phyloP scores from a whole-genome alignment of 495 filamentous ascomycete genomes.

The Emericellopsis terricola region DNA sequence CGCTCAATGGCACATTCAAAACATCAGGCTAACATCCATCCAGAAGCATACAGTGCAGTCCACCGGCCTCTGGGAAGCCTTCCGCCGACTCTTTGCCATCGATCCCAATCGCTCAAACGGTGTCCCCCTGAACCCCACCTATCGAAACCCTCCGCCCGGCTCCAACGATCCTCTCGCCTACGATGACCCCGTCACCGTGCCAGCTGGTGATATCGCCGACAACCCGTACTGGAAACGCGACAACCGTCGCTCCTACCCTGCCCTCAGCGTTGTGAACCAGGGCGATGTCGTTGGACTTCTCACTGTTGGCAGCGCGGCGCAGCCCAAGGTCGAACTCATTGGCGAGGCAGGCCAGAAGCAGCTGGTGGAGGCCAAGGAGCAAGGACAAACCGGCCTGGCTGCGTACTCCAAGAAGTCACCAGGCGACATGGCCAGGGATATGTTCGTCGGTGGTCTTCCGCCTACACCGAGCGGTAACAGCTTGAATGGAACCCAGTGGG shows the following conservation, averaged over 20 bases:
- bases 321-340: slow-evolving; percentile 64
- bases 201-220: slow-evolving; percentile 89
- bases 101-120: slow-evolving; percentile 84
- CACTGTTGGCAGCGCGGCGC: slow-evolving; percentile 64
- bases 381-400: slow-evolving; percentile 53
- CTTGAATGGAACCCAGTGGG: slow-evolving; percentile 22
- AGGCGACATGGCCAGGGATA: slow-evolving; percentile 36
- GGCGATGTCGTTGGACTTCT: slow-evolving; percentile 73
- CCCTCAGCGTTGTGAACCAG: slow-evolving; percentile 61
- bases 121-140: slow-evolving; percentile 82
- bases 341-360: slow-evolving; percentile 72
- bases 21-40: no score
- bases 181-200: slow-evolving; percentile 77
- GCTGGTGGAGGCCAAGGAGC: slow-evolving; percentile 60
- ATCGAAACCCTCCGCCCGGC: slow-evolving; percentile 76
- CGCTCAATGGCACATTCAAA: background rate
- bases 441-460: slow-evolving; percentile 62
- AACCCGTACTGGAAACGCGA: slow-evolving; percentile 99
- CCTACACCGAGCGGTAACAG: slow-evolving; percentile 58
- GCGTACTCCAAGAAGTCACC: slow-evolving; percentile 52
- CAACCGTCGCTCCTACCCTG: slow-evolving; percentile 68
- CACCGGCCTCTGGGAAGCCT: slow-evolving; percentile 68
- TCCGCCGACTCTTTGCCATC: slow-evolving; percentile 61
- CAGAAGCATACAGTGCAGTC: slow-evolving; percentile 98
- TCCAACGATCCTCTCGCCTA: slow-evolving; percentile 56